Base-by-base conservation (phyloP, 345 rosid species). In the Citrus reticulata region DNA sequence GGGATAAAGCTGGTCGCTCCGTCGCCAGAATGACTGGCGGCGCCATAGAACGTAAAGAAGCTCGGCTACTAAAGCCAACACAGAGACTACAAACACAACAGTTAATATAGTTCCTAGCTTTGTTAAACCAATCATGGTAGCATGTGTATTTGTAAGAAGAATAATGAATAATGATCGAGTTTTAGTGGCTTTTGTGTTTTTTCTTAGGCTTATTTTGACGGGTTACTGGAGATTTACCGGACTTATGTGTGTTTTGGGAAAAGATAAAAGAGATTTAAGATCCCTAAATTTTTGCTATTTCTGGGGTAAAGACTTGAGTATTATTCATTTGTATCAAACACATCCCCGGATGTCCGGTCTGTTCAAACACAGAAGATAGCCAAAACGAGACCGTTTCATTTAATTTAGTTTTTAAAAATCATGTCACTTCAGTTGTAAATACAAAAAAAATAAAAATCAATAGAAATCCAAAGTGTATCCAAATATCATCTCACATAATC, bases 11-110 rank as follows among this genome's bases (percentile, higher is more conserved):
- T 80, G 69, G 40, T 83, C 85, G 5, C 80, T 82, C 73, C 84
- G 85, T 19, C 75, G 81, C 27, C 62, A 80, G 83, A 88, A 87
- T 42, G 84, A 67, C 19, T 88, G 81, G 65, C 84, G 84, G 46
- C 91, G 81, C 87, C 91, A 88, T 32, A 88, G 75, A 46, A 89
- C 87, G 88, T 89, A 91, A 66, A 87, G 8, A 51, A 91, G 73
- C 78, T 85, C 86, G 10, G 81, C 81, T 2, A 84, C 46, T 24
- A 91, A 72, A 27, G 84, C 89, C 2, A 77, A 72, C 40, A 95
- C 10, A 22, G 79, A 77, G 70, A 88, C 79, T 16, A 73, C 73
- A 85, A 93, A 90, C 63, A 91, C 70, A 0, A 29, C 86, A 13
- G 85, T 78, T 64, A 95, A 89, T 11, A 75, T 79, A 10, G 85